Conservation (phyloP, 2,329 filamentous ascomycete species). For the Elsinoe fawcettii region DNA sequence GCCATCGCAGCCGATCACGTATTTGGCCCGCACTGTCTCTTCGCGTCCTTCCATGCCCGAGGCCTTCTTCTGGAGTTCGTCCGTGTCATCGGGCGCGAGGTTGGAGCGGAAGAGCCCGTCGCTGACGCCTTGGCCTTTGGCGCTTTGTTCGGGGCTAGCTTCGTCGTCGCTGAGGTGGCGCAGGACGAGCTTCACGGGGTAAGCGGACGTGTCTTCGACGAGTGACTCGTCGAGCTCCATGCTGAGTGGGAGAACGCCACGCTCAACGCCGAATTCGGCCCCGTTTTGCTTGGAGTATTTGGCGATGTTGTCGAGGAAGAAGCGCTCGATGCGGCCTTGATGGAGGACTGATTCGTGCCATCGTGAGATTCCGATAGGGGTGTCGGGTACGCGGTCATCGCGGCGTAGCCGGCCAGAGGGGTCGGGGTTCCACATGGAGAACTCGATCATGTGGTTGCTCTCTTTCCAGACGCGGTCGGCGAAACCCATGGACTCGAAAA, state of each 20-base stretch:
- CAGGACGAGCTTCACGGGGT: constrained; percentile 55
- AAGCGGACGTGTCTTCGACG: constrained; percentile 44
- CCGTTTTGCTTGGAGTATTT: constrained; percentile 43
- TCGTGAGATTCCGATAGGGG: constrained; percentile 54
- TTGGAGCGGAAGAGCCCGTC: constrained; percentile 56
- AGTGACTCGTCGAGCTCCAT: constrained; percentile 48
- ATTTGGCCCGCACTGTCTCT: constrained; percentile 20
- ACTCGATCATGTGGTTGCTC: constrained; percentile 61
- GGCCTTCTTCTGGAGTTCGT: constrained; percentile 18
- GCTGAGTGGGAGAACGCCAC: constrained; percentile 50
- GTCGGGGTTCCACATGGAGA: constrained; percentile 54
- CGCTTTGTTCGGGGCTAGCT: constrained; percentile 43
- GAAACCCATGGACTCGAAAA: constrained; percentile 66
- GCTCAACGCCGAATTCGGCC: constrained; percentile 41
- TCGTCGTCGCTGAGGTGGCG: constrained; percentile 52
- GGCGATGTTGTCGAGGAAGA: constrained; percentile 24
- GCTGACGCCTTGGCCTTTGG: constrained; percentile 28
- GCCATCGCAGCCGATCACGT: constrained; percentile 22
- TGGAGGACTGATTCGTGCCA: constrained; percentile 58
- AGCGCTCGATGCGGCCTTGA: constrained; percentile 62
- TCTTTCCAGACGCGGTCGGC: constrained; percentile 58
- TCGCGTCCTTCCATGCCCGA: constrained; percentile 18
- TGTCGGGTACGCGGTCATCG: constrained; percentile 56
- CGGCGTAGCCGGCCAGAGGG: constrained; percentile 49
- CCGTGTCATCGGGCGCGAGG: constrained; percentile 22